Evolutionary conservation across 768 basidiomycete genomes (phyloP).

Genomic region (Trametes maxima): DNA sequence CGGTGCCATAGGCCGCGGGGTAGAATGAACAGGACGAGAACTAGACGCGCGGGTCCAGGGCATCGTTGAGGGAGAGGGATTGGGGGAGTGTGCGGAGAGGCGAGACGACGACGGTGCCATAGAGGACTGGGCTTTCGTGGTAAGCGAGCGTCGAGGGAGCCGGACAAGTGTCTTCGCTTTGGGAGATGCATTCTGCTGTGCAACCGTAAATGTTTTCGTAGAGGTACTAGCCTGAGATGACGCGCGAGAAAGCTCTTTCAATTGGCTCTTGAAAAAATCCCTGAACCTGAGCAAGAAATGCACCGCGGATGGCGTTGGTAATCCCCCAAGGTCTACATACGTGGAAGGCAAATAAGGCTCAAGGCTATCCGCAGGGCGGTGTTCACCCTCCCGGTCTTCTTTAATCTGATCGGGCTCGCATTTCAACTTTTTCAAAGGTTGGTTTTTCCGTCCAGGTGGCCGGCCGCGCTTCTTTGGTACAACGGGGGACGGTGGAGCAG

Average conservation of each 20-base stretch:
- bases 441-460: neutral
- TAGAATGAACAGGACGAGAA: too few relatives aligned
- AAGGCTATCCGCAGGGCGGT: slow-evolving; percentile 8
- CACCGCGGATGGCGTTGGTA: neutral
- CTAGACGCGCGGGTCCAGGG: too few relatives aligned
- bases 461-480: slow-evolving; percentile 9
- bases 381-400: neutral
- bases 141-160: too few relatives aligned
- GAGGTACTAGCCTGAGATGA: neutral
- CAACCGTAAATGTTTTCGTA: neutral
- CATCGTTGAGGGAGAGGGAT: too few relatives aligned
- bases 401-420: neutral
- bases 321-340: neutral
- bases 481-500: neutral
- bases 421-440: neutral
- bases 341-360: slow-evolving; percentile 5
- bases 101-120: too few relatives aligned
- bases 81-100: too few relatives aligned
- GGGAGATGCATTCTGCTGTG: too few relatives aligned
- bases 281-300: neutral
- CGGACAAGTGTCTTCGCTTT: too few relatives aligned
- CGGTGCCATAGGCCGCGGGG: too few relatives aligned
- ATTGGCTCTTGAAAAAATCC: neutral
- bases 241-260: neutral
- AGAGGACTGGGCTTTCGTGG: too few relatives aligned